A percentile compares a stretch with the other conserved stretches of the same genome.
Conservation (phyloP, 768 basidiomycete genomes). For the Pleurotus tuber-regium region DNA sequence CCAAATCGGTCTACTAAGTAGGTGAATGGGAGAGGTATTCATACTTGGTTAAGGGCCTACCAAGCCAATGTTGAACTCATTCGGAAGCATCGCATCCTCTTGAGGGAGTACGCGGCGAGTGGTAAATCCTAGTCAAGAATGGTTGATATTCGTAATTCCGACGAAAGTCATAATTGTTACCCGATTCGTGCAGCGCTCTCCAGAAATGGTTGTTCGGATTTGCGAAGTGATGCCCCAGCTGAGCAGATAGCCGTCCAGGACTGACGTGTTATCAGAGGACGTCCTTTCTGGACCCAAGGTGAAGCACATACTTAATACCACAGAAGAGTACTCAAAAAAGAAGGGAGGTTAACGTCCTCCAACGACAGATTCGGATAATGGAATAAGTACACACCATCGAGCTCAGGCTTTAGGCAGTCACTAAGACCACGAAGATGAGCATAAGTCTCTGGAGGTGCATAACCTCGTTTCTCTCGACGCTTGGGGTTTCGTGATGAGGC, state of each 20-base stretch:
- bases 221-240: conserved; percentile 75
- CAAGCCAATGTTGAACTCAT: conserved; percentile 58
- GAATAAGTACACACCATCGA: conserved; percentile 52
- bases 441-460: conserved; percentile 51
- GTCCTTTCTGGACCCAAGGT: background rate
- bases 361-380: background rate
- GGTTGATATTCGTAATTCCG: background rate
- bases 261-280: conserved; percentile 28
- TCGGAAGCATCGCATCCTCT: conserved; percentile 62
- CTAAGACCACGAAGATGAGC: conserved; percentile 47
- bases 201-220: conserved; percentile 84
- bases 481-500: conserved; percentile 23
- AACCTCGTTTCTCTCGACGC: conserved; percentile 31
- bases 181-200: conserved; percentile 65
- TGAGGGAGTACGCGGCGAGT: conserved; percentile 44
- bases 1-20: conserved; percentile 68
- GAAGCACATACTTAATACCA: conserved; percentile 68
- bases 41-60: conserved; percentile 36
- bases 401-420: conserved; percentile 48
- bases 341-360: background rate
- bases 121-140: conserved; percentile 51
- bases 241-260: conserved; percentile 67
- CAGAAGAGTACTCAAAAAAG: conserved; percentile 68
- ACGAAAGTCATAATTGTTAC: conserved; percentile 26
- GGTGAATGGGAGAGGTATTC: background rate